These are phyloP conservation scores for Botryosphaeria agaves DNA, from an alignment of 2,329 filamentous ascomycete genomes.

Conservation along the genomic window DNA sequence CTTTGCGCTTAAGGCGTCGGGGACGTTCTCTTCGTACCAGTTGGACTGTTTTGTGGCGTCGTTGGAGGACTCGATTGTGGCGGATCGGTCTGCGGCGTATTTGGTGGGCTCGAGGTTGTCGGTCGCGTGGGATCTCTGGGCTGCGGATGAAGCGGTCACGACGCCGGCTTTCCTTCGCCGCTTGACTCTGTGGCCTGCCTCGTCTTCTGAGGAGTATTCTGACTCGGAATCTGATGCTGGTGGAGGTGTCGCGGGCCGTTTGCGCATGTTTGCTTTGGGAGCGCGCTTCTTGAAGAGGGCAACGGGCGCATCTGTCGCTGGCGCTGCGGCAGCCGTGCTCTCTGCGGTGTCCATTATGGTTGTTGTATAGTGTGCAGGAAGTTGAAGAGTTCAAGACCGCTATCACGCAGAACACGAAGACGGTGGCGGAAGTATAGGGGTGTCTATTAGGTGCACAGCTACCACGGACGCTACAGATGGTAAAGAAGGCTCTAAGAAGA, in stretches of 20 bases:
- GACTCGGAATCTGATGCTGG: constrained; percentile 42
- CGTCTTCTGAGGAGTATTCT: constrained; percentile 58
- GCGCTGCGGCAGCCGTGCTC: constrained; percentile 10
- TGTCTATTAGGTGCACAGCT: too few relatives aligned
- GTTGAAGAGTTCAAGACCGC: too few relatives aligned
- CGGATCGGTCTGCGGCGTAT: constrained; percentile 42
- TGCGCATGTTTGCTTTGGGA: constrained; percentile 60
- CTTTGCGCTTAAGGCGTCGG: constrained; percentile 31
- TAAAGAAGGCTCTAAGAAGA: too few relatives aligned
- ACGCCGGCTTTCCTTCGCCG: constrained; percentile 52
- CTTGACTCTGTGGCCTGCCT: constrained; percentile 62
- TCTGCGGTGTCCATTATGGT: too few relatives aligned
- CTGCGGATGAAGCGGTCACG: constrained; percentile 46
- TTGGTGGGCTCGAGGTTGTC: constrained; percentile 27
- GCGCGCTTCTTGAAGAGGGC: constrained; percentile 76
- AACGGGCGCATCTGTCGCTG: constrained; percentile 28
- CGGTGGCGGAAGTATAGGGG: too few relatives aligned
- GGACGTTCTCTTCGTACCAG: constrained; percentile 68
- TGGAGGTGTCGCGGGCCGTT: constrained; percentile 63
- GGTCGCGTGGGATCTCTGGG: constrained; percentile 26
- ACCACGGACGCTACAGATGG: too few relatives aligned
- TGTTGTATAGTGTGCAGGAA: too few relatives aligned
- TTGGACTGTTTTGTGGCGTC: constrained; percentile 81
- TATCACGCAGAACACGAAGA: too few relatives aligned
- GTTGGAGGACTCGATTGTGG: constrained; percentile 49